These are phyloP conservation scores for Kwoniella botswanensis DNA, from an alignment of 768 basidiomycete genomes.

Conservation along the genomic window DNA sequence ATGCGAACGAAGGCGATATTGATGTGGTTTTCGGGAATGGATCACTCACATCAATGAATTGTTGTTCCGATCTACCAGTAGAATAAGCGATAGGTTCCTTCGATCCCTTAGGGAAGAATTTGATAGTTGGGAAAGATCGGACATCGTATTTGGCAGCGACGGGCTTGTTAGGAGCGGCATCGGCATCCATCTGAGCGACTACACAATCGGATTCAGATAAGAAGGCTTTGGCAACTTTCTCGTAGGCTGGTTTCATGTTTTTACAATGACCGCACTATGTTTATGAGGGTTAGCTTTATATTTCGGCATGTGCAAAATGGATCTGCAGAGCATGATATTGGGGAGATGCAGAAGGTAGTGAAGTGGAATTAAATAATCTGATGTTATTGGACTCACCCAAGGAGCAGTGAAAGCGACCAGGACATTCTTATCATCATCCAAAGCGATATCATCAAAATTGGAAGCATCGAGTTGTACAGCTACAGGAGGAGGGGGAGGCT, in stretches of 20 bases:
- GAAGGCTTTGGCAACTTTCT: slow-evolving; percentile 81
- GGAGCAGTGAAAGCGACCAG: slow-evolving; percentile 69
- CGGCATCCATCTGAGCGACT: slow-evolving; percentile 88
- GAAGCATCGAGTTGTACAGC: slow-evolving; percentile 70
- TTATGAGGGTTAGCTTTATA: slow-evolving; percentile 4
- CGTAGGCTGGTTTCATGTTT: slow-evolving; percentile 80
- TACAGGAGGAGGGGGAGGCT: slow-evolving; percentile 77
- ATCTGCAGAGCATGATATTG: not conserved
- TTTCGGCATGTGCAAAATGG: not conserved
- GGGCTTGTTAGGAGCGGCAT: slow-evolving; percentile 76
- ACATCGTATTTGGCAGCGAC: slow-evolving; percentile 76
- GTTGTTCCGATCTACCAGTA: slow-evolving; percentile 65
- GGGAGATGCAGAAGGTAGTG: not conserved
- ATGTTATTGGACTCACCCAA: slow-evolving; percentile 55
- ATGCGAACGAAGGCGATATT: too few species aligned
- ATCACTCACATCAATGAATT: slow-evolving; percentile 53
- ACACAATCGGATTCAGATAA: slow-evolving; percentile 77
- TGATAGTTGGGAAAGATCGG: slow-evolving; percentile 86
- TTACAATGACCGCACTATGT: slow-evolving; percentile 97
- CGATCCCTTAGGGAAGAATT: slow-evolving; percentile 78
- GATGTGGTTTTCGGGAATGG: too few species aligned
- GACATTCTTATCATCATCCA: slow-evolving; percentile 76
- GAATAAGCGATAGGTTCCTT: slow-evolving; percentile 72
- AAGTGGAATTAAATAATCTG: not conserved
- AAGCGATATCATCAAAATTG: slow-evolving; percentile 76